These are phyloP conservation scores for Ganoderma lucidum DNA, from an alignment of 1,284 basidiomycete species.

Conservation along the genomic window DNA sequence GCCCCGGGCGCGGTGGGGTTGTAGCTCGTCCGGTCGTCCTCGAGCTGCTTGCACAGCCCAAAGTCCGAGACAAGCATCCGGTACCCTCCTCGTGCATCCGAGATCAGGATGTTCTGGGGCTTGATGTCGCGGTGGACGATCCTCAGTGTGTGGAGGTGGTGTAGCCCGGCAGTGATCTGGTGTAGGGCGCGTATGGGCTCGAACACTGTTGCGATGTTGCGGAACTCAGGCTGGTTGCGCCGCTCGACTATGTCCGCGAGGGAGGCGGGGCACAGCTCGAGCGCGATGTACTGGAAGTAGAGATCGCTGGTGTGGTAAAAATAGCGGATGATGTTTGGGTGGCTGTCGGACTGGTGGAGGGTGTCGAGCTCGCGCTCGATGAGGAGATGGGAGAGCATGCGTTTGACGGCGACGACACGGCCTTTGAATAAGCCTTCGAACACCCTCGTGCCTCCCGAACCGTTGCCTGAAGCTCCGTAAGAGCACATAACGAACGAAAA, in stretches of 20 bases:
- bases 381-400: slow-evolving; percentile 94
- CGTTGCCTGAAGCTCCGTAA: slow-evolving; percentile 70
- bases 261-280: slow-evolving; percentile 95
- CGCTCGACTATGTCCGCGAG: slow-evolving; percentile 93
- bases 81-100: slow-evolving; percentile 73
- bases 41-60: slow-evolving; percentile 91
- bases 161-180: slow-evolving; percentile 89
- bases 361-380: slow-evolving; percentile 96
- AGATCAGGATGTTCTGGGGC: slow-evolving; percentile 97
- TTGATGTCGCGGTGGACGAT: slow-evolving; percentile 99
- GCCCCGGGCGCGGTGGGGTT: slow-evolving; percentile 84
- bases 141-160: slow-evolving; percentile 93
- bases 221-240: slow-evolving; percentile 67
- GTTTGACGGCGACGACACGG: slow-evolving; percentile 96
- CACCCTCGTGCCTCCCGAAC: slow-evolving; percentile 96
- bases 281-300: slow-evolving; percentile 96
- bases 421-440: slow-evolving; percentile 95
- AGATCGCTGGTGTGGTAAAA: slow-evolving; percentile 95
- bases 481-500: background rate
- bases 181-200: slow-evolving; percentile 89
- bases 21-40: slow-evolving; percentile 93
- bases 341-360: slow-evolving; percentile 96
- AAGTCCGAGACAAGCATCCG: slow-evolving; percentile 97
- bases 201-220: slow-evolving; percentile 72
- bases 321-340: slow-evolving; percentile 98